Percentiles rank a stretch among this genome's conserved stretches.
These are phyloP conservation scores for Pelargonium australe DNA, from an alignment of 441 rosid genomes.

Conservation along the genomic window DNA sequence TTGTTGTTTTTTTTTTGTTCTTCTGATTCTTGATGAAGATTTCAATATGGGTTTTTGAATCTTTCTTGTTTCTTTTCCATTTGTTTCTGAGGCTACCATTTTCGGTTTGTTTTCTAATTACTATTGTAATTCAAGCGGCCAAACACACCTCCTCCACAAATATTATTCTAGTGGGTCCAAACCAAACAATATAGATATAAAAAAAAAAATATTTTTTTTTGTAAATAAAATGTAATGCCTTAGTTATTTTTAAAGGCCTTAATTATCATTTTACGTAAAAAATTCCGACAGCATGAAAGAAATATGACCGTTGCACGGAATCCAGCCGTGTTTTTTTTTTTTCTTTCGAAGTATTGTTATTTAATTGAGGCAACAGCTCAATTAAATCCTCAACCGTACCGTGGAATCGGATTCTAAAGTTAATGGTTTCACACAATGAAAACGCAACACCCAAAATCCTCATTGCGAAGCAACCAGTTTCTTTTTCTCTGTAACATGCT, in stretches of 20 bases:
- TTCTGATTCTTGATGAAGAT: no score
- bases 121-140: not conserved
- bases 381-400: not conserved
- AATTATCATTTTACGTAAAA: no score
- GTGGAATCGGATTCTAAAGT: no score
- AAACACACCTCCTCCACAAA: not conserved
- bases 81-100: not conserved
- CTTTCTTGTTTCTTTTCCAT: not conserved
- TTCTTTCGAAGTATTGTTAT: constrained; percentile 24
- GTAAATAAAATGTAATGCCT: no score
- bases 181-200: not conserved
- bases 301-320: constrained; percentile 61
- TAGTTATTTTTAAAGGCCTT: no score
- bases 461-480: not conserved
- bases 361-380: constrained; percentile 8
- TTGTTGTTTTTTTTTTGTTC: not conserved
- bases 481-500: constrained; percentile 10
- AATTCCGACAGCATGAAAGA: constrained; percentile 31
- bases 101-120: not conserved
- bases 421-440: no score
- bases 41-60: no score
- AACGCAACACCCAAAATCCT: not conserved
- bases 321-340: constrained; percentile 29
- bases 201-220: no score
- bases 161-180: not conserved